These are phyloP conservation scores for Fomes fomentarius DNA, from an alignment of 1,284 basidiomycete genomes.

Conservation along the genomic window DNA sequence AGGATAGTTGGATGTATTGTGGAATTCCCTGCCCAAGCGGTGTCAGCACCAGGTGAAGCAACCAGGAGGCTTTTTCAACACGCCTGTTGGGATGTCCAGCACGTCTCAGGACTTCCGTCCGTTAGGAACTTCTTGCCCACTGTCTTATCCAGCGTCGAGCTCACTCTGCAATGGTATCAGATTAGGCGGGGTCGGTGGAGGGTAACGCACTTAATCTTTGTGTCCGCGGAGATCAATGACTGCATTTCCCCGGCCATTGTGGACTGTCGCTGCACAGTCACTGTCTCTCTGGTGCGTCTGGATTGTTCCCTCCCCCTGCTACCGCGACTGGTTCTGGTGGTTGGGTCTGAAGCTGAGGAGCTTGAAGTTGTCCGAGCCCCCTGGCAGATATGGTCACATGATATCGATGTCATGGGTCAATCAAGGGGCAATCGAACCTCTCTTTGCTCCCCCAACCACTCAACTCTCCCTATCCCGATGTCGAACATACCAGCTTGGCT, in stretches of 20 bases:
- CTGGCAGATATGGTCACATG: not conserved
- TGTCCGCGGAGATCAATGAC: slow-evolving; percentile 20
- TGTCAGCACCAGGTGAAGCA: not conserved
- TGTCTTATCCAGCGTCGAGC: slow-evolving; percentile 81
- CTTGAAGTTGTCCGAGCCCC: too few species aligned
- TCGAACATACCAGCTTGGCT: slow-evolving; percentile 34
- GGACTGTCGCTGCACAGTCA: too few species aligned
- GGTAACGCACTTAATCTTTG: slow-evolving; percentile 25
- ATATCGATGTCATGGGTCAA: not conserved
- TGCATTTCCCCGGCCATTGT: slow-evolving; percentile 11
- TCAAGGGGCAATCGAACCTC: not conserved
- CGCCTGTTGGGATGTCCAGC: slow-evolving; percentile 84
- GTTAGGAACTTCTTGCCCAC: slow-evolving; percentile 72
- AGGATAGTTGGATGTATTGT: slow-evolving; percentile 70
- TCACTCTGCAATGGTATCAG: slow-evolving; percentile 57
- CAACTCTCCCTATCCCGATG: not conserved
- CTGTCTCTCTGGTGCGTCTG: too few species aligned
- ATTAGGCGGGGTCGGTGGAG: not conserved
- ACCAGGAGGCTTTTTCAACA: not conserved
- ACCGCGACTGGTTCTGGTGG: too few species aligned
- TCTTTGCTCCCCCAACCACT: not conserved
- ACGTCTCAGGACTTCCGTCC: slow-evolving; percentile 76
- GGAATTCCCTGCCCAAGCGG: slow-evolving; percentile 59
- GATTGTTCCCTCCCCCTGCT: too few species aligned
- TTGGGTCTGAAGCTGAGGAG: too few species aligned